Conservation (phyloP, 225 moss, liverwort and hornwort genomes). For the Sphagnum contortum region DNA sequence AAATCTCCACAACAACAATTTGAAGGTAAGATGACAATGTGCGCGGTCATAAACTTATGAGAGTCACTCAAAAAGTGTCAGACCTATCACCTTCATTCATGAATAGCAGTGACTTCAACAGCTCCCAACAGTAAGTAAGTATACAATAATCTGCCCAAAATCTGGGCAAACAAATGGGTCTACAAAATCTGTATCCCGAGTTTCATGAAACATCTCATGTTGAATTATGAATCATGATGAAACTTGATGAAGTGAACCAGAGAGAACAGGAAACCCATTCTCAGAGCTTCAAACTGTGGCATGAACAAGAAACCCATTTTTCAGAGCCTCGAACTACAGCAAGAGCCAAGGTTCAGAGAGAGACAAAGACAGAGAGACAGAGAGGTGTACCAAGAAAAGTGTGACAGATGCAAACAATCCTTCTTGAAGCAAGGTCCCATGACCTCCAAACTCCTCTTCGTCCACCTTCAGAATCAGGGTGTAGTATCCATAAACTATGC, state of each 20-base stretch:
- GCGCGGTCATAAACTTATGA: too few species aligned
- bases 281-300: not conserved
- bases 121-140: too few species aligned
- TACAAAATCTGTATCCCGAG: too few species aligned
- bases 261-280: not conserved
- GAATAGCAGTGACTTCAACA: too few species aligned
- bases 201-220: too few species aligned
- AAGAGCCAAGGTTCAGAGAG: not conserved
- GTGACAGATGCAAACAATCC: conserved; percentile 85
- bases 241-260: too few species aligned
- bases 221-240: too few species aligned
- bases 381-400: conserved; percentile 55
- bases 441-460: conserved; percentile 86
- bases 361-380: not conserved
- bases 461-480: conserved; percentile 64
- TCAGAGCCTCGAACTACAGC: not conserved
- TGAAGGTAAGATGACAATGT: not conserved
- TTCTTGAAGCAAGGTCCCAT: conserved; percentile 68
- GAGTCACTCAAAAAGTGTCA: too few species aligned
- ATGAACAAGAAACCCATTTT: not conserved
- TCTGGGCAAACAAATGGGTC: too few species aligned
- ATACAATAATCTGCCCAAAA: too few species aligned
- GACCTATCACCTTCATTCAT: too few species aligned
- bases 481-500: conserved; percentile 61
- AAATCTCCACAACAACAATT: not conserved